Evolutionary conservation across 768 basidiomycete genomes (phyloP).

Genomic region (Sistotremastrum suecicum): DNA sequence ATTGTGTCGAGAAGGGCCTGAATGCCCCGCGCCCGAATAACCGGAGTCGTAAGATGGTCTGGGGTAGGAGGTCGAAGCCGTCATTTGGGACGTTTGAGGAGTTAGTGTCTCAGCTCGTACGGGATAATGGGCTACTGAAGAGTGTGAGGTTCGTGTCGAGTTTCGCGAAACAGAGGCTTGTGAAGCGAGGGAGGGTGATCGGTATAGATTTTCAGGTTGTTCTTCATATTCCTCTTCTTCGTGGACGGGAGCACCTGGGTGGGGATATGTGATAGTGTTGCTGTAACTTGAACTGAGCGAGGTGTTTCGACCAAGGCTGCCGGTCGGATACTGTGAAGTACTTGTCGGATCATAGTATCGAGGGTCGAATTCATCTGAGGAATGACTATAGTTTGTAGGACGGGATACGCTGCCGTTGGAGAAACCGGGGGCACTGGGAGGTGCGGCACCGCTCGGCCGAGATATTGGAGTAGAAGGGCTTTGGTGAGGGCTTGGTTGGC

Average conservation of each 20-base stretch:
- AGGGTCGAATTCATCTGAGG: too few species aligned
- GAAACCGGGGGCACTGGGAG: too few species aligned
- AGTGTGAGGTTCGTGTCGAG: not conserved
- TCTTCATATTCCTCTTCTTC: not conserved
- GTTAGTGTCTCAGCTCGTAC: too few species aligned
- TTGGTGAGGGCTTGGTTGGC: too few species aligned
- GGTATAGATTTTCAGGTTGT: not conserved
- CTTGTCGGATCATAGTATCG: too few species aligned
- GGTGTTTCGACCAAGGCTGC: not conserved
- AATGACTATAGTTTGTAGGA: too few species aligned
- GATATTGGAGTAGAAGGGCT: too few species aligned
- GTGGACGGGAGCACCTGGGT: not conserved
- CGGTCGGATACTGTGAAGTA: too few species aligned
- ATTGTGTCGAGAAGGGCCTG: conserved; percentile 8
- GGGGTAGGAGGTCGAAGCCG: not conserved
- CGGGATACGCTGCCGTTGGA: too few species aligned
- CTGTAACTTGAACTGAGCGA: not conserved
- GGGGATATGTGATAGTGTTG: not conserved
- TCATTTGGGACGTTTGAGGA: not conserved
- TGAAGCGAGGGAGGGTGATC: not conserved
- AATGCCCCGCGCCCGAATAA: not conserved
- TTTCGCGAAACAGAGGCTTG: not conserved
- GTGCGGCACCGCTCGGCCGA: too few species aligned
- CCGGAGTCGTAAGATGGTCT: not conserved
- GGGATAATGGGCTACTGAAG: not conserved